phyloP scores from a whole-genome alignment of 2,329 filamentous ascomycete genomes.

The Thermothelomyces thermophilus region DNA sequence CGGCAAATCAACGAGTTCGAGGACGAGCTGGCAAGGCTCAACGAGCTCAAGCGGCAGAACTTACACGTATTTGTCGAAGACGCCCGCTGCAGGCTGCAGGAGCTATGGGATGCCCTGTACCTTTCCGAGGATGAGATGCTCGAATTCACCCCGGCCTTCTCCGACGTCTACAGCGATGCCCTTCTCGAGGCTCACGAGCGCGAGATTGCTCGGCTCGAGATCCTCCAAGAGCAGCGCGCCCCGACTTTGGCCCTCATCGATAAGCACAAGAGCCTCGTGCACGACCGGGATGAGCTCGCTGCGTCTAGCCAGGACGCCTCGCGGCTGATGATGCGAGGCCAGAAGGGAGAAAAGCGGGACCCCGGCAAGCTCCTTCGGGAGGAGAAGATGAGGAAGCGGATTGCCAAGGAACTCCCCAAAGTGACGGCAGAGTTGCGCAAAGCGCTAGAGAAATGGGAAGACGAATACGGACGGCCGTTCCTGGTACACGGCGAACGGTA shows the following conservation, averaged over 20 bases:
- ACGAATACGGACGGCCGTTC: constrained; percentile 90
- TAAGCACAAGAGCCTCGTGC: constrained; percentile 71
- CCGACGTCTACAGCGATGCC: constrained; percentile 94
- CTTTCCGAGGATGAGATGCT: constrained; percentile 98
- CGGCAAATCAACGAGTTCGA: constrained; percentile 94
- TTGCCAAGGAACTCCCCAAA: constrained; percentile 92
- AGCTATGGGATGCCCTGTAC: constrained; percentile 90
- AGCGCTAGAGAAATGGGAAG: constrained; percentile 79
- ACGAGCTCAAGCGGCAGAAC: constrained; percentile 92
- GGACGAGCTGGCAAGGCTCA: constrained; percentile 77
- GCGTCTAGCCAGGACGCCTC: constrained; percentile 92
- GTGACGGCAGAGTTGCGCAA: constrained; percentile 77
- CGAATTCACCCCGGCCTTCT: constrained; percentile 94
- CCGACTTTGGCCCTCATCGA: constrained; percentile 79
- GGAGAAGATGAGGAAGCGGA: constrained; percentile 97
- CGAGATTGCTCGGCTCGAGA: constrained; percentile 76
- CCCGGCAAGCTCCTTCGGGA: constrained; percentile 89
- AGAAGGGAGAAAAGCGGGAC: constrained; percentile 90
- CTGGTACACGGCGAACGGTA: constrained; percentile 88
- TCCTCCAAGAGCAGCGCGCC: constrained; percentile 77
- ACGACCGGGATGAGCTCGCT: constrained; percentile 81
- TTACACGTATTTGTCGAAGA: constrained; percentile 95
- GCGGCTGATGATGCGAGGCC: constrained; percentile 80
- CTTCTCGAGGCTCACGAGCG: constrained; percentile 90
- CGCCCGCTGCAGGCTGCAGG: constrained; percentile 80